Conservation (phyloP, 2,329 filamentous ascomycete genomes). For the Fusarium tanahbumbuense region DNA sequence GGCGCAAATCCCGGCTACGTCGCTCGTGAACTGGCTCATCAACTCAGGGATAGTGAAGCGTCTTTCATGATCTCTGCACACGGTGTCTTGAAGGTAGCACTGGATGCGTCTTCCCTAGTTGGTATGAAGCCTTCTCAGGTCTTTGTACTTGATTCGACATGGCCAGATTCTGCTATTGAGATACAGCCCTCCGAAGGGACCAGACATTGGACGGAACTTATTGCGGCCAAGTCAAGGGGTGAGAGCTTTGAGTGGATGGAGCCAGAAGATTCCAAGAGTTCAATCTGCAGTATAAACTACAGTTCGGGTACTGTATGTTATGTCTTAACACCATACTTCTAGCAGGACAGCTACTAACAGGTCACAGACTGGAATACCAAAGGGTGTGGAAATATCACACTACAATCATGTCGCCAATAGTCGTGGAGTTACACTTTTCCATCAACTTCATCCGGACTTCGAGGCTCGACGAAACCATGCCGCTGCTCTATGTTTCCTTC, state of each 20-base stretch:
- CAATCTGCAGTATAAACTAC: conserved; percentile 80
- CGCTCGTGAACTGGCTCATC: conserved; percentile 77
- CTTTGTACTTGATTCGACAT: conserved; percentile 73
- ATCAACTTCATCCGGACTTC: conserved; percentile 62
- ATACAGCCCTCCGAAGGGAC: conserved; percentile 21
- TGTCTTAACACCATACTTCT: not conserved
- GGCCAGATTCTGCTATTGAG: conserved; percentile 55
- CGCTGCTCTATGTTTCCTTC: conserved; percentile 74
- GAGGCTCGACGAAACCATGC: conserved; percentile 54
- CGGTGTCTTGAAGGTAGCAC: conserved; percentile 68
- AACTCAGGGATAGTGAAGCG: conserved; percentile 77
- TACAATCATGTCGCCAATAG: conserved; percentile 80
- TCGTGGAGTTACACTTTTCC: conserved; percentile 62
- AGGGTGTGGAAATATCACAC: conserved; percentile 87
- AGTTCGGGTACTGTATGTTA: conserved; percentile 70
- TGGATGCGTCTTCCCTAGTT: conserved; percentile 72
- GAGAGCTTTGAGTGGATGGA: conserved; percentile 72
- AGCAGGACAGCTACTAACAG: conserved; percentile 3
- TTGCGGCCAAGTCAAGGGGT: conserved; percentile 64
- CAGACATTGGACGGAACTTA: conserved; percentile 72
- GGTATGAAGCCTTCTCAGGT: conserved; percentile 67
- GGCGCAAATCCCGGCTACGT: conserved; percentile 78
- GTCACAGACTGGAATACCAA: conserved; percentile 76
- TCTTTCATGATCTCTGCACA: conserved; percentile 74
- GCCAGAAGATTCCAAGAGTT: conserved; percentile 60